Evolutionary conservation across 345 rosid species (phyloP).

Genomic region (Crucihimalaya himalaica): DNA sequence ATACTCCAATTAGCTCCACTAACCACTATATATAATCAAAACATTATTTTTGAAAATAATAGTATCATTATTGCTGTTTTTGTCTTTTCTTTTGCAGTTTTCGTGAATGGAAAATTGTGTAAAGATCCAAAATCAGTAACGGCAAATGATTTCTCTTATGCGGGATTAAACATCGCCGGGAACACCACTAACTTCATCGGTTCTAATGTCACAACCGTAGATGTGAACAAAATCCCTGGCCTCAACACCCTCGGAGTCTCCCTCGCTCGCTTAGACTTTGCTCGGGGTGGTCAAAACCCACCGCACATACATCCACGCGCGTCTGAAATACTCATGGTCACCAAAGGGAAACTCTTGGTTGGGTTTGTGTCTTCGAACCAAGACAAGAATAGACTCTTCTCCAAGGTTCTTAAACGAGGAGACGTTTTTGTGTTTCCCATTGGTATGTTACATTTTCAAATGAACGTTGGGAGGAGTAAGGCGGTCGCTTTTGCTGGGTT

Average conservation of each 20-base stretch:
- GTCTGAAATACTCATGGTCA: constrained; percentile 26
- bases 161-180: constrained; percentile 32
- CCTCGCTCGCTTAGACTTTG: constrained; percentile 40
- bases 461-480: constrained; percentile 27
- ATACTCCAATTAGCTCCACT: too few relatives aligned
- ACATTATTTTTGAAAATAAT: too few relatives aligned
- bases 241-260: constrained; percentile 41
- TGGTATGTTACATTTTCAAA: constrained; percentile 40
- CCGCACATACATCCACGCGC: constrained; percentile 46
- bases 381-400: constrained; percentile 28
- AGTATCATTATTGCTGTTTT: too few relatives aligned
- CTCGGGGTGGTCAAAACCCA: constrained; percentile 37
- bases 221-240: constrained; percentile 10
- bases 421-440: constrained; percentile 42
- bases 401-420: constrained; percentile 36
- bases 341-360: constrained; percentile 36
- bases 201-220: not conserved
- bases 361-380: constrained; percentile 42
- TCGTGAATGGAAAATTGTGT: constrained; percentile 40
- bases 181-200: constrained; percentile 4
- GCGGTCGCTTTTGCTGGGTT: constrained; percentile 13
- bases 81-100: constrained; percentile 23
- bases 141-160: constrained; percentile 27
- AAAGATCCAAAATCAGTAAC: constrained; percentile 31
- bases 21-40: too few relatives aligned